Conservation (phyloP, 2,329 filamentous ascomycete species). For the Alternaria viburni region DNA sequence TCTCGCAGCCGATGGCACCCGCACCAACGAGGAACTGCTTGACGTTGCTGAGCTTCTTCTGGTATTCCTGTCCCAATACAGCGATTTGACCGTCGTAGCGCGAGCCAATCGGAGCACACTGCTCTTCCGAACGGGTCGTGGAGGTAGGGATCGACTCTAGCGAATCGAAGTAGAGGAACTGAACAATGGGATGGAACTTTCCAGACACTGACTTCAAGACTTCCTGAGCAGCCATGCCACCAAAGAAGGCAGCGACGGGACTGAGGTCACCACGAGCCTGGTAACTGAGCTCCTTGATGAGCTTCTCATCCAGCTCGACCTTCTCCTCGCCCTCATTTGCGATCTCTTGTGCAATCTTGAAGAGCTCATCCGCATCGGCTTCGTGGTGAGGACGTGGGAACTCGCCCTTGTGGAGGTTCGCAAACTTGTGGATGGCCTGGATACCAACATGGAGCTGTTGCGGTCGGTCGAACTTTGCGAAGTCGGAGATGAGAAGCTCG, state of each 20-base stretch:
- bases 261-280: slow-evolving; percentile 90
- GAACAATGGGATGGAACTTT: slow-evolving; percentile 94
- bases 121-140: slow-evolving; percentile 77
- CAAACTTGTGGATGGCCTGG: slow-evolving; percentile 89
- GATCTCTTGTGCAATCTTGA: slow-evolving; percentile 77
- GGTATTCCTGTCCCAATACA: slow-evolving; percentile 91
- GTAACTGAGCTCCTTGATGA: slow-evolving; percentile 91
- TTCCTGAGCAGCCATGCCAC: slow-evolving; percentile 91
- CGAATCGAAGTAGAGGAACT: slow-evolving; percentile 98
- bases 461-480: slow-evolving; percentile 96
- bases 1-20: slow-evolving; percentile 97
- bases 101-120: slow-evolving; percentile 82
- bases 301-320: slow-evolving; percentile 86
- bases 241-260: slow-evolving; percentile 94
- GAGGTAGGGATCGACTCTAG: slow-evolving; percentile 89
- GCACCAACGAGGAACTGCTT: slow-evolving; percentile 95
- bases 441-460: slow-evolving; percentile 90
- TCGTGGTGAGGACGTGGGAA: slow-evolving; percentile 85
- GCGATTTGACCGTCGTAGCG: slow-evolving; percentile 98
- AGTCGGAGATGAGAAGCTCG: slow-evolving; percentile 90
- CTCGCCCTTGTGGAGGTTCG: slow-evolving; percentile 70
- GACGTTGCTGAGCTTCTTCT: slow-evolving; percentile 89
- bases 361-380: slow-evolving; percentile 77
- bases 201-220: slow-evolving; percentile 96
- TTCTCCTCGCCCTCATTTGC: slow-evolving; percentile 71